Conservation (phyloP, 768 basidiomycete species). For the Russula emetica region DNA sequence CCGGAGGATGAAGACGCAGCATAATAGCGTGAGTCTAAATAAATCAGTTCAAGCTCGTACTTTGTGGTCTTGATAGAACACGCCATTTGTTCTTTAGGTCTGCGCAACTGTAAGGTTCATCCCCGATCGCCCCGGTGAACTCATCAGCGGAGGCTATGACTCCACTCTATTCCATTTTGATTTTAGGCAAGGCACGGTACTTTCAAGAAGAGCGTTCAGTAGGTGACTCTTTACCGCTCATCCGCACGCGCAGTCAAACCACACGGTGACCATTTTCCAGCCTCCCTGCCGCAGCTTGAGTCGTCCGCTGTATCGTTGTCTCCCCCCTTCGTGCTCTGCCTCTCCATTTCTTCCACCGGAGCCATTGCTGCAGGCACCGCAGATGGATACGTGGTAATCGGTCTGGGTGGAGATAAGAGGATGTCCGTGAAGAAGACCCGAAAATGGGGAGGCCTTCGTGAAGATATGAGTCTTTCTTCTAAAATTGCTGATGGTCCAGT, state of each 20-base stretch:
- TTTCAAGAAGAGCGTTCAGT: slow-evolving; percentile 63
- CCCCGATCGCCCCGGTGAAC: slow-evolving; percentile 62
- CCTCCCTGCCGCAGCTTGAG: slow-evolving; percentile 35
- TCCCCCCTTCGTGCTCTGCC: slow-evolving; percentile 69
- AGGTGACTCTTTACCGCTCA: slow-evolving; percentile 27
- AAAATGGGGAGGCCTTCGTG: slow-evolving; percentile 69
- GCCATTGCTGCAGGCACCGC: slow-evolving; percentile 68
- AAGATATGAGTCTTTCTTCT: slow-evolving; percentile 41
- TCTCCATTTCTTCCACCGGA: slow-evolving; percentile 55
- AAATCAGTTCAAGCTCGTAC: background rate
- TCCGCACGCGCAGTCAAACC: slow-evolving; percentile 13
- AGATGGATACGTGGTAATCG: slow-evolving; percentile 68
- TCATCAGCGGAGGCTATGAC: slow-evolving; percentile 79
- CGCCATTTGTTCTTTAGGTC: slow-evolving; percentile 44
- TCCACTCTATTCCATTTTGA: slow-evolving; percentile 65
- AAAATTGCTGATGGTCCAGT: slow-evolving; percentile 71
- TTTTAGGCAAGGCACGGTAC: slow-evolving; percentile 46
- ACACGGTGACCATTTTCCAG: slow-evolving; percentile 33
- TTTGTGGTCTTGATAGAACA: slow-evolving; percentile 12
- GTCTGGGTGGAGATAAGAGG: slow-evolving; percentile 60
- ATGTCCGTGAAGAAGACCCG: slow-evolving; percentile 44
- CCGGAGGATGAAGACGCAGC: slow-evolving; percentile 56
- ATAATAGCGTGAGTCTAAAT: slow-evolving; percentile 51
- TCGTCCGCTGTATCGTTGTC: slow-evolving; percentile 54
- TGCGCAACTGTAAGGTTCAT: slow-evolving; percentile 69